A percentile compares a stretch with the other conserved stretches of the same genome.
Evolutionary conservation across 2,329 filamentous ascomycete species (phyloP).

Genomic region (Aspergillus jensenii): DNA sequence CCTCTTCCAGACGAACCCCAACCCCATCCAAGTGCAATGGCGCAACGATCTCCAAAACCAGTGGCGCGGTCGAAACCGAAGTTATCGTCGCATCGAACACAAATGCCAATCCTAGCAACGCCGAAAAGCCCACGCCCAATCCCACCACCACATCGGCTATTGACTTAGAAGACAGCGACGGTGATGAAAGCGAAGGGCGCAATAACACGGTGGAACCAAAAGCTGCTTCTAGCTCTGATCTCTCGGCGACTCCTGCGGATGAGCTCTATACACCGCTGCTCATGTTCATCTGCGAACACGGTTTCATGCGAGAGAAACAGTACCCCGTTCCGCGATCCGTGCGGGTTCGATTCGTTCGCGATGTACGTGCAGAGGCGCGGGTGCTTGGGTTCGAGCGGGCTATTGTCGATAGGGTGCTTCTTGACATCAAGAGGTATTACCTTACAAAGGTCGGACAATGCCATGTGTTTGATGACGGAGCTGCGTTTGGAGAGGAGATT

Average conservation of each 20-base stretch:
- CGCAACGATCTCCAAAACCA: neutral
- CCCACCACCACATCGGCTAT: neutral
- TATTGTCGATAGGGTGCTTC: conserved; percentile 14
- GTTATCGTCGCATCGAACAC: neutral
- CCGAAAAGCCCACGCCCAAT: neutral
- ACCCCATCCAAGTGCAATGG: neutral
- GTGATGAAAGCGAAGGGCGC: neutral
- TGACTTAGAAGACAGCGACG: neutral
- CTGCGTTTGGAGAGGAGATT: conserved; percentile 25
- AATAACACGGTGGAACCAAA: neutral
- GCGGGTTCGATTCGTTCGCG: conserved; percentile 18
- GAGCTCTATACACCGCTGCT: conserved; percentile 18
- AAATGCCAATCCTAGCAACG: neutral
- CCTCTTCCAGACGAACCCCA: neutral
- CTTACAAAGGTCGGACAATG: conserved; percentile 15
- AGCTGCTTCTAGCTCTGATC: too few relatives aligned
- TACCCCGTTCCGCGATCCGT: conserved; percentile 19
- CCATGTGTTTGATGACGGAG: neutral
- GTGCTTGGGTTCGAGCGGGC: conserved; percentile 17
- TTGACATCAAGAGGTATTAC: conserved; percentile 24
- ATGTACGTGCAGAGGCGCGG: conserved; percentile 19
- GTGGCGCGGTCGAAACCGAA: neutral
- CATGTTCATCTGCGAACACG: conserved; percentile 17
- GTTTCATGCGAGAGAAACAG: conserved; percentile 17
- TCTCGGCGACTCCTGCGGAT: conserved; percentile 8